Base-by-base conservation (phyloP, 1,284 basidiomycete species). In the Sphagnurus paluster region DNA sequence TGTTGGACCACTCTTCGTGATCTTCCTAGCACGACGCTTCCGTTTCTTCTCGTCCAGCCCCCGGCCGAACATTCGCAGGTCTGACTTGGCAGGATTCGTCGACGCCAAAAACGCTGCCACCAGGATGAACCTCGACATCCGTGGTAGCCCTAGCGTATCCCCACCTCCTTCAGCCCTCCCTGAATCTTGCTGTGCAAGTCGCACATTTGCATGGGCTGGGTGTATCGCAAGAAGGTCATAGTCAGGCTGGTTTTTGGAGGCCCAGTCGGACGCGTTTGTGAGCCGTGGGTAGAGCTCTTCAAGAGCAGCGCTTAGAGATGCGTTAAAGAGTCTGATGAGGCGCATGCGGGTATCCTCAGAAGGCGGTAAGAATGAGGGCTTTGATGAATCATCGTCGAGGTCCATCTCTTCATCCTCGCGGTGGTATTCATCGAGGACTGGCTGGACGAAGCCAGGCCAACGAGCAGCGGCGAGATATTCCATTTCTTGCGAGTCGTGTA, bases 41-140 rank as follows among this genome's bases (percentile, higher is more conserved):
- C 78, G 67, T 56, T 82, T 84, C 52, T 83, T 79, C 56, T 86
- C 85, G 45, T 86, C 82, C 24, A 79, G 58, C 0, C 83, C 81
- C 10, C 86, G 63, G 4, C 87, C 87, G 64, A 94, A 92, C 75
- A 94, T 85, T 23, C 87, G 73, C 53, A 91, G 46, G 63, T 97
- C 94, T 5, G 82, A 84, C 57, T 84, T 87, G 0, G 84, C 65
- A 0, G 93, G 93, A 62, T 97, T 97, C 48, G 87, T 90, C 36
- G 88, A 91, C 2, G 92, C 92, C 25, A 95, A 68, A 62, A 87
- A 97, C 0, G 87, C 80, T 0, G 93, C 89, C 6, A 96, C 65
- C 9, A 96, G 68, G 14, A 96, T 74, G 58, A 86, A 94, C 53
- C 87, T 87, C 10, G 81, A 82, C 65, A 87, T 54, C n/a, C 56